Evolutionary conservation across 768 basidiomycete genomes (phyloP), one percentile per base, ranked within the genome.

Genomic region (Mycena vulgaris): DNA sequence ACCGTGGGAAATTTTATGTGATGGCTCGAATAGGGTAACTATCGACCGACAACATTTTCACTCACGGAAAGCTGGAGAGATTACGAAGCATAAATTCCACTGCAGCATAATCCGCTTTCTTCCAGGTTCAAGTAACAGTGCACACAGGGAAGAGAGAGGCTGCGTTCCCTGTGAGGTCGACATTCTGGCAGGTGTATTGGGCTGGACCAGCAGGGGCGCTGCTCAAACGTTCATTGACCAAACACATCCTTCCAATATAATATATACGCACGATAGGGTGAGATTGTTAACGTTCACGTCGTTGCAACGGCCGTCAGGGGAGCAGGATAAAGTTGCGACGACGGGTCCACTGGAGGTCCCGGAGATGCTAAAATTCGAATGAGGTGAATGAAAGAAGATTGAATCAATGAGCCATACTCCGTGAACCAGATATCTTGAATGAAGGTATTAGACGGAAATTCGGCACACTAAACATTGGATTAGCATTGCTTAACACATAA

Each of bases 371-470:
- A 21, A 51, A n/a, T 35, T 19, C 33, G 48, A 25, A 45, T 33
- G 64, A 37, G 70, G 49, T 51, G 25, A 21, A 52, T 33, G 11
- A 21, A 23, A 6, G 7, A 30, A 14, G 51, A 23, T 2, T 52
- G 10, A 40, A 27, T 39, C 31, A 23, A 55, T 27, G 17, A 10
- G 45, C 70, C 78, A 39, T 61, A 89, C 87, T 86, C 85, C 59
- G 82, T 84, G 79, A 88, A 90, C 75, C 82, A 85, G 37, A 91
- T 80, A 72, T 91, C 89, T 66, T 88, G 84, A 71, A 91, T 90
- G 56, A 81, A 80, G 6, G 83, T 84, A 70, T 88, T 89, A 0
- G 85, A 88, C 9, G 88, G 89, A 79, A 84, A 89, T 75, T 86
- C 79, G 25, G 85, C 78, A 75, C 89, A 89, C 71, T 68, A 16